These are phyloP conservation scores for Daedaleopsis nitida DNA, from an alignment of 768 basidiomycete genomes.

Conservation along the genomic window DNA sequence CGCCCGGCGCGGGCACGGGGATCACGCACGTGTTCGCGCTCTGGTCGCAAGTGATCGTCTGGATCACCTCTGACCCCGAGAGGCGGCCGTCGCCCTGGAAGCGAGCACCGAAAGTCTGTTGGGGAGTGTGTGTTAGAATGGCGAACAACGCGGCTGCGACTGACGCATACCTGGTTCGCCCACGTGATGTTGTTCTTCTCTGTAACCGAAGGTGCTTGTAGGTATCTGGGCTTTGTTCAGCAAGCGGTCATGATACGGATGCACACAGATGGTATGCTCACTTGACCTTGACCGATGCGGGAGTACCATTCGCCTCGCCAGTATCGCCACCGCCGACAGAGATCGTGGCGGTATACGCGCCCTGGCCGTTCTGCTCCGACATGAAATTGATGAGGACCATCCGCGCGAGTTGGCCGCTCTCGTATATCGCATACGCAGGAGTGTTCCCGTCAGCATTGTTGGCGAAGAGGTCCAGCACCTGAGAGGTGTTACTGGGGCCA, in stretches of 20 bases:
- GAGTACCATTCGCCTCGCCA: conserved; percentile 24
- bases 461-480: conserved; percentile 44
- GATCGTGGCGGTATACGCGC: conserved; percentile 39
- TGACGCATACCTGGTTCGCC: conserved; percentile 47
- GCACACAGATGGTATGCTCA: conserved; percentile 30
- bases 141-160: neutral
- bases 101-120: conserved; percentile 33
- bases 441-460: conserved; percentile 36
- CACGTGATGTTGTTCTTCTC: conserved; percentile 50
- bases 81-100: conserved; percentile 44
- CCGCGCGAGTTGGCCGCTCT: conserved; percentile 42
- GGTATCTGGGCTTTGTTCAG: conserved; percentile 25
- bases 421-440: conserved; percentile 52
- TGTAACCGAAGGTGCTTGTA: conserved; percentile 38
- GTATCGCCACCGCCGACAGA: conserved; percentile 31
- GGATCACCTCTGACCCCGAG: conserved; percentile 34
- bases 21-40: conserved; percentile 55
- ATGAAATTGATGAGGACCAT: conserved; percentile 53
- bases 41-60: conserved; percentile 41
- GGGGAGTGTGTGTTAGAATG: conserved; percentile 1
- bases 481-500: conserved; percentile 42
- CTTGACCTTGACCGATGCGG: conserved; percentile 36
- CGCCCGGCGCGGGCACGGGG: conserved; percentile 67
- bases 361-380: conserved; percentile 42
- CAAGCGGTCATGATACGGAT: neutral